Evolutionary conservation across 2,329 filamentous ascomycete genomes (phyloP), one percentile per base, ranked within the genome.

Genomic region (Alternaria sp.): DNA sequence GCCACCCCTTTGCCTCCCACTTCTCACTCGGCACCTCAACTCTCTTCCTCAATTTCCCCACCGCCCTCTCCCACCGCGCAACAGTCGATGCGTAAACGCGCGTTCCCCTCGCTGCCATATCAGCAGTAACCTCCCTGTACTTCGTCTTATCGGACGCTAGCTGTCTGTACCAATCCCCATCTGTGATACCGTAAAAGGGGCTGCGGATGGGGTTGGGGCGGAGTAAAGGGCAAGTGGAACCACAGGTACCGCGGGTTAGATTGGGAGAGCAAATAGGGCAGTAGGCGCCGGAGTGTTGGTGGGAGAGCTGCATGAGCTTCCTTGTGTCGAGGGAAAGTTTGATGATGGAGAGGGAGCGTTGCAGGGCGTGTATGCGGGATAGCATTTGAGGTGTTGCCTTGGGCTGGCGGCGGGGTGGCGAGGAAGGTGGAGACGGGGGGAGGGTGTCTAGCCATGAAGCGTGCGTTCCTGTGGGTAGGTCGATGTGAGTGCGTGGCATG

Each of bases 41-140:
- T 8, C 1, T 29, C 13, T 34, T 17, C n/a, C 26, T 41, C 40
- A 55, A 9, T 3, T 1, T 28, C 11, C 0, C 14, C 2, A 41
- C 46, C 7, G 11, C 39, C 2, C 51, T 36, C 46, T 59, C 56
- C 56, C 51, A 59, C 26, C 46, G 3, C 3, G 46, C 6, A 21
- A 59, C 52, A 2, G 51, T 56, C 14, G 40, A 34, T 0, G 46
- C 33, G 23, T 46, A 33, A 0, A 58, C 51, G 0, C 0, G 3
- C 31, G 34, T 36, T 0, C 52, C 56, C 3, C 34, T 11, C 2
- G 26, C 40, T 1, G 24, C 23, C 41, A 59, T 55, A 9, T 59
- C 56, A 1, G 28, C 5, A 5, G 51, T n/a, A 21, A 56, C 2
- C 5, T 36, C 42, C 13, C 37, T 39, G n/a, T 49, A 54, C 26